Conservation (phyloP, 2,329 filamentous ascomycete species). For the Rutstroemia sp. region DNA sequence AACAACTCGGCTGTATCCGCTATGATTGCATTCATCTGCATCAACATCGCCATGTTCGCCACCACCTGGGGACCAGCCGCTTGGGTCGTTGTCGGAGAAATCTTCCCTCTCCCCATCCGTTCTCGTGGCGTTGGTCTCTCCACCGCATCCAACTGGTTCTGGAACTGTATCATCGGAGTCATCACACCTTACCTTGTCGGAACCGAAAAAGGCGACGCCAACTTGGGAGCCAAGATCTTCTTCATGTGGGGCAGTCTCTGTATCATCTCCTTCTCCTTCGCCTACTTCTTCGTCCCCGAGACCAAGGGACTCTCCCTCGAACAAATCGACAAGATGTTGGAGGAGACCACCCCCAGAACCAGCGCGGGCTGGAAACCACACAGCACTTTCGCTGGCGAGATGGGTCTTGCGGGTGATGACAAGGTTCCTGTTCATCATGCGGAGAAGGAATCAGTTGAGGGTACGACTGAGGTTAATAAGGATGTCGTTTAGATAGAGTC, state of each 20-base stretch:
- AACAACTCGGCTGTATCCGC: constrained; percentile 51
- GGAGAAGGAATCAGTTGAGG: too few species aligned
- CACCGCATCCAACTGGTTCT: constrained; percentile 86
- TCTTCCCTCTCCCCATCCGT: constrained; percentile 84
- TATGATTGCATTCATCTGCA: constrained; percentile 78
- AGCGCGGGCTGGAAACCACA: constrained; percentile 23
- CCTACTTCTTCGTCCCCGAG: constrained; percentile 58
- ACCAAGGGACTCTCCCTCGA: constrained; percentile 69
- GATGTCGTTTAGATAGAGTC: too few species aligned
- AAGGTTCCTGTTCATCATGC: too few species aligned
- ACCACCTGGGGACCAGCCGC: constrained; percentile 74
- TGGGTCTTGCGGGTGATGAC: constrained; percentile 10
- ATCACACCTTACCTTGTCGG: constrained; percentile 69
- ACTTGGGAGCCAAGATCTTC: constrained; percentile 28
- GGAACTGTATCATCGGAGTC: constrained; percentile 66
- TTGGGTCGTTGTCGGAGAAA: constrained; percentile 81
- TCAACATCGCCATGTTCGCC: constrained; percentile 92
- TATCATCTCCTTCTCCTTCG: constrained; percentile 45
- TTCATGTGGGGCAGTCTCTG: constrained; percentile 58
- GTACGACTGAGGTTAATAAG: too few species aligned
- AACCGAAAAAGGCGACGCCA: constrained; percentile 40
- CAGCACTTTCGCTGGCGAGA: constrained; percentile 24
- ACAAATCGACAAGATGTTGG: constrained; percentile 61
- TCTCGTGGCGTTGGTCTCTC: constrained; percentile 81
- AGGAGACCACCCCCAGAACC: constrained; percentile 37